These are phyloP conservation scores for Cytospora piceicola DNA, from an alignment of 2,329 filamentous ascomycete genomes.

Conservation along the genomic window DNA sequence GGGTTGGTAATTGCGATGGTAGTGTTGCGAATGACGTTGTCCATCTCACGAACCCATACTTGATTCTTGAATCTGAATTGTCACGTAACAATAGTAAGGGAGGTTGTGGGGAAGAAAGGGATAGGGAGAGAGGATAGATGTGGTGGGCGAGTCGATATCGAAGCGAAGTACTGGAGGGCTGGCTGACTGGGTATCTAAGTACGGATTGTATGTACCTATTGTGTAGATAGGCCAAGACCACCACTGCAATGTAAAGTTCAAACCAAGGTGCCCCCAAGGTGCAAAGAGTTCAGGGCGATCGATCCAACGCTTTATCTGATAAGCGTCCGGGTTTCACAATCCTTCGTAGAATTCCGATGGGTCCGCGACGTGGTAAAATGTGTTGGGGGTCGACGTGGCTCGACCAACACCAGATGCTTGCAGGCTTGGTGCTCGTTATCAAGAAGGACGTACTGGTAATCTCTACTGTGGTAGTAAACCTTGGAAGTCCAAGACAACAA, in stretches of 20 bases:
- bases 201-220: neutral
- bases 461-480: no score
- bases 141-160: constrained; percentile 20
- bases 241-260: neutral
- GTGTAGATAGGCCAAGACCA: constrained; percentile 4
- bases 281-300: neutral
- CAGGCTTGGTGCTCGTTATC: neutral
- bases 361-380: constrained; percentile 12
- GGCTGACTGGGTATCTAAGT: constrained; percentile 8
- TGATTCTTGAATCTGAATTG: neutral
- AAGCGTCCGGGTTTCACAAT: constrained; percentile 16
- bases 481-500: neutral
- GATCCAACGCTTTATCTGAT: constrained; percentile 21
- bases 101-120: neutral
- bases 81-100: neutral
- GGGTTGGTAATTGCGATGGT: neutral
- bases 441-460: neutral
- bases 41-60: neutral
- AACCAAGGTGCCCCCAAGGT: neutral
- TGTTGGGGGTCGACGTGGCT: constrained; percentile 3
- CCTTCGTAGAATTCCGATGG: constrained; percentile 9
- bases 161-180: constrained; percentile 7
- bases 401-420: neutral
- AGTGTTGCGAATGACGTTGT: neutral
- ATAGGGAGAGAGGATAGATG: neutral